Base-by-base conservation (phyloP, 495 filamentous ascomycete species). In the Penicillium bialowiezense region DNA sequence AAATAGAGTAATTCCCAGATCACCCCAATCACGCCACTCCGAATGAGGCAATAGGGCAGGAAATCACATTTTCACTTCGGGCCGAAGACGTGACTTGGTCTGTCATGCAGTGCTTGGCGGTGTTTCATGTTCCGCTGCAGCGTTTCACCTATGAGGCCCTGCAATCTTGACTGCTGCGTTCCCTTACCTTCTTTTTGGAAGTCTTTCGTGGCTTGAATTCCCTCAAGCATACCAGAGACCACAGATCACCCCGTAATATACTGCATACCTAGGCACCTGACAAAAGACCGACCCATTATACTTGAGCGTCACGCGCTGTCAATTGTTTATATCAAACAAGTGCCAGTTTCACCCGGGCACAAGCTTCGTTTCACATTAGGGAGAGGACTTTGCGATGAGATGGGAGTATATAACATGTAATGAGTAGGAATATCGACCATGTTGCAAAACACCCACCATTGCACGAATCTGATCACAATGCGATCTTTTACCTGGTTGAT, bases 401-500 rank as follows among this genome's bases (percentile, higher is more conserved):
- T 7, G 28, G 21, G 12, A 32, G 21, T 45, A 45, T 45, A 35
- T 35, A 36, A 35, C 14, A 23, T 15, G 2, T 14, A 13, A n/a
- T 20, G n/a, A n/a, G n/a, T n/a, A n/a, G n/a, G n/a, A n/a, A n/a
- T n/a, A n/a, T n/a, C n/a, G n/a, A n/a, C n/a, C n/a, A n/a, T n/a
- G n/a, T n/a, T n/a, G n/a, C n/a, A n/a, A n/a, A n/a, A n/a, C n/a
- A n/a, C n/a, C n/a, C 44, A n/a, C 3, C 17, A 6, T 6, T 24
- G 13, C 15, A 14, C 15, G 0, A 39, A 17, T 15, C 9, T 1
- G 5, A 4, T 10, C 42, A 53, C 44, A 9, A 65, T 62, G 62
- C 54, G 60, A 32, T 51, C 53, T 18, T 4, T 53, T 20, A 15
- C 46, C n/a, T 56, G 49, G 36, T 26, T 52, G 23, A 39, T 52